Base-by-base conservation (phyloP, 148 eudicot genomes). In the Silene uniflora region DNA sequence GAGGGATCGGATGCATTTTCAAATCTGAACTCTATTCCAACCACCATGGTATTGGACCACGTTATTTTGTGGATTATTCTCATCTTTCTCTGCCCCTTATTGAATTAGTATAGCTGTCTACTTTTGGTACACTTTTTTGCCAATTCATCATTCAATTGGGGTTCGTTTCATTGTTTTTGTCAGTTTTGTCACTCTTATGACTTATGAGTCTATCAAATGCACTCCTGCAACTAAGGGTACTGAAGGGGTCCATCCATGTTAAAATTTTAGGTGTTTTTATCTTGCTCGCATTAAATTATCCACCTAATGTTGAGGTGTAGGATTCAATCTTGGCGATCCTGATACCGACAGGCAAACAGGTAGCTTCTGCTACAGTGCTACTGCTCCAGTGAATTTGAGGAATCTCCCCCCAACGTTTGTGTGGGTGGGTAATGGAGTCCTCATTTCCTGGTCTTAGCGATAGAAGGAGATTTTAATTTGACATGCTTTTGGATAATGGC, bases 21-120 rank as follows among this genome's bases (percentile, higher is more conserved):
- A 61, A 95, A 72, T 95, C 99, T 67, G 99, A 97, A 25, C 88
- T 95, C 67, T 95, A 92, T 84, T 95, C 99, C 64, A 95, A 92
- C 80, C 99, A 95, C 87, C 99, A 92, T 83, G 99, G 92, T 83
- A 95, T 95, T 55, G 99, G 99, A 35, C 97, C 99, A 25, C 94
- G 94, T 75, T 92, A 95, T 81, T 80, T 96, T 71, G 98, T 95
- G 85, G 76, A 97, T 89, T 73, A 21, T 76, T 69, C 67, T 61
- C 67, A 70, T 78, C 62, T 54, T 75, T 80, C 79, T 73, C 66
- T 49, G 21, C 6, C 74, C 4, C 59, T 13, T 24, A 46, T 69
- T 21, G 18, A 23, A 23, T 21, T 47, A 12, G 25, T 21, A n/a
- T 46, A 46, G 49, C 32, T 69, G 72, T 69, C 58, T 11, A 19